These are phyloP conservation scores for Backusella macrospora DNA, from an alignment of 192 early-diverging fungal genomes.

Conservation along the genomic window DNA sequence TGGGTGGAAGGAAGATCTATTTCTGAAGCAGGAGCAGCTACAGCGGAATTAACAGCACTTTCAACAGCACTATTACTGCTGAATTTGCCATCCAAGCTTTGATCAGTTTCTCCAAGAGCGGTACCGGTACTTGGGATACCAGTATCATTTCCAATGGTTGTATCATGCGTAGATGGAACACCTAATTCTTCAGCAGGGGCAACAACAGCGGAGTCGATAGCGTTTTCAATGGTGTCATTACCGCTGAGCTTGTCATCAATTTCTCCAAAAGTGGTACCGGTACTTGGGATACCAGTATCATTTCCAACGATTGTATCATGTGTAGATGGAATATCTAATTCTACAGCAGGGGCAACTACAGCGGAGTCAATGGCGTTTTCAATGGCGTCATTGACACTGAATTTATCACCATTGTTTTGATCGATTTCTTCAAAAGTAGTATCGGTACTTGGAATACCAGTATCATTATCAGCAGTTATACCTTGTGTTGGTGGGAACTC, in stretches of 20 bases:
- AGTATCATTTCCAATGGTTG: not conserved
- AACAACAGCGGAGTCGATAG: not conserved
- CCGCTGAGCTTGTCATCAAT: not conserved
- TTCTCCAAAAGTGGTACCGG: not conserved
- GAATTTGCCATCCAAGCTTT: not conserved
- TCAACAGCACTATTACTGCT: too few species aligned
- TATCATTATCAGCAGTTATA: not conserved
- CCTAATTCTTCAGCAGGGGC: not conserved
- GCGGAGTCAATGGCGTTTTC: not conserved
- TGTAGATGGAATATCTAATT: not conserved
- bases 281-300: not conserved
- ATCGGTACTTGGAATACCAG: not conserved
- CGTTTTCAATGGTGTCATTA: too few species aligned
- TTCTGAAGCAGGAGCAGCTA: not conserved
- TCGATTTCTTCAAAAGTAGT: not conserved
- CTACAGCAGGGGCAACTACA: not conserved
- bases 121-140: not conserved
- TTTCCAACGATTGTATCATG: not conserved
- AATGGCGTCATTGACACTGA: too few species aligned
- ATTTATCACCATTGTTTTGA: not conserved
- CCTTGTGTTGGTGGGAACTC: not conserved
- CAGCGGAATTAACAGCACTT: not conserved
- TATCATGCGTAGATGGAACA: not conserved
- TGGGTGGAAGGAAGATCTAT: not conserved
- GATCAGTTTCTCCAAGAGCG: not conserved